Base-by-base conservation (phyloP, 768 basidiomycete genomes). In the Gyrodon lividus region DNA sequence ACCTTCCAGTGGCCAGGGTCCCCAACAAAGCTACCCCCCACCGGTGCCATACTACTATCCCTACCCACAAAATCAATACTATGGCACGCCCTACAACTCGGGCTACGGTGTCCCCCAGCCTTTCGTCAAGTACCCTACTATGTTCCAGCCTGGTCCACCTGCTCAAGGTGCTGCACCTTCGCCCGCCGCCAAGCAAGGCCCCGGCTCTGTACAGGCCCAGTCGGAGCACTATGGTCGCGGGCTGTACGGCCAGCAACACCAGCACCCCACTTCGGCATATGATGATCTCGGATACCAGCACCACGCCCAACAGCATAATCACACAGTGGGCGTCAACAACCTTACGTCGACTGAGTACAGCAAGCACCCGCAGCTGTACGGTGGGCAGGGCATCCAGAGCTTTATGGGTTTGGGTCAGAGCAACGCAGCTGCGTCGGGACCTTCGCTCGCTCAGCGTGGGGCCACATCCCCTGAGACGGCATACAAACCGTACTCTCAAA, bases 11-110 rank as follows among this genome's bases (percentile, higher is more conserved):
- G 75, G 75, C 1, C 85, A 86, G 67, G 83, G 77, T 17, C 83
- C 83, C 16, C 85, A 86, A 57, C 84, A 87, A 64, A 72, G 74
- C 43, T 81, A 84, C 56, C 80, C 84, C 30, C 83, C 84, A 17
- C 86, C 84, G 50, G 66, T 74, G 48, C 74, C 74, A 1, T 83
- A 84, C 68, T 81, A 81, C 55, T 77, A 82, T 58, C 79, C 81
- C n/a, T 88, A 85, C 66, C 82, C 84, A 4, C 86, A 87, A 63
- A 86, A 83, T 59, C 86, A 89, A 59, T 89, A 83, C 69, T 90
- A 88, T 56, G 83, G 86, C 43, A 72, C 79, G 1, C 85, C 88
- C 5, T 90, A 90, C 72, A 77, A 73, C 52, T 86, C 63, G 8
- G 75, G 74, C 13, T 79, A 80, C 51, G 71, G 71, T 39, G 71